These are phyloP conservation scores for Yueomyces sinensis DNA, from an alignment of 805 yeast genomes.

Conservation along the genomic window DNA sequence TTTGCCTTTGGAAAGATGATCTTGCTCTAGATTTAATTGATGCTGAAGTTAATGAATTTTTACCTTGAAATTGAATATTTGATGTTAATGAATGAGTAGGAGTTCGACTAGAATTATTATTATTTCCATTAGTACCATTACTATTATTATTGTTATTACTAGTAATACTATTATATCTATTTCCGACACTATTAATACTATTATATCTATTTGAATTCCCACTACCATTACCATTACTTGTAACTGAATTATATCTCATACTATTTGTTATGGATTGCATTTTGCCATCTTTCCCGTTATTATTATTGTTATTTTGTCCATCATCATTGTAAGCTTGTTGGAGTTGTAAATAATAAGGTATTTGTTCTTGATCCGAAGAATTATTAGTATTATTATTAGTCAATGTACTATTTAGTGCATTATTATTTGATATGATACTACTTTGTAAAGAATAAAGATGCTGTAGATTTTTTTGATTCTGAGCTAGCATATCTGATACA, in stretches of 20 bases:
- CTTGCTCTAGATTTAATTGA: not conserved
- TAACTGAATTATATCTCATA: not conserved
- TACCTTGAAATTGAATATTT: slow-evolving; percentile 1
- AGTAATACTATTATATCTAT: not conserved
- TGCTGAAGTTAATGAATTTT: not conserved
- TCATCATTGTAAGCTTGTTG: not conserved
- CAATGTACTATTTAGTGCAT: not conserved
- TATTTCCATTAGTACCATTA: not conserved
- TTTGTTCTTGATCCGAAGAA: not conserved
- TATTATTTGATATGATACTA: not conserved
- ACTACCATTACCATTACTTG: not conserved
- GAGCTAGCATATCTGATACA: slow-evolving; percentile 24
- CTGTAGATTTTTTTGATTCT: slow-evolving; percentile 31
- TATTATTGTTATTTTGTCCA: too few species aligned
- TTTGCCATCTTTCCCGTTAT: not conserved
- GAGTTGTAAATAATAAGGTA: not conserved
- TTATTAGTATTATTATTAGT: not conserved
- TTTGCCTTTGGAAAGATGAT: not conserved
- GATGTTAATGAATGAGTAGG: not conserved
- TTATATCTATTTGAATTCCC: not conserved
- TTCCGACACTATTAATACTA: not conserved
- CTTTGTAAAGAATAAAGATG: slow-evolving; percentile 29
- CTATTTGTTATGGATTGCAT: not conserved
- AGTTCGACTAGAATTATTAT: not conserved
- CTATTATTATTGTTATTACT: not conserved